Evolutionary conservation across 169 alveolate species (phyloP).

Genomic region (Eimeria tenella): DNA sequence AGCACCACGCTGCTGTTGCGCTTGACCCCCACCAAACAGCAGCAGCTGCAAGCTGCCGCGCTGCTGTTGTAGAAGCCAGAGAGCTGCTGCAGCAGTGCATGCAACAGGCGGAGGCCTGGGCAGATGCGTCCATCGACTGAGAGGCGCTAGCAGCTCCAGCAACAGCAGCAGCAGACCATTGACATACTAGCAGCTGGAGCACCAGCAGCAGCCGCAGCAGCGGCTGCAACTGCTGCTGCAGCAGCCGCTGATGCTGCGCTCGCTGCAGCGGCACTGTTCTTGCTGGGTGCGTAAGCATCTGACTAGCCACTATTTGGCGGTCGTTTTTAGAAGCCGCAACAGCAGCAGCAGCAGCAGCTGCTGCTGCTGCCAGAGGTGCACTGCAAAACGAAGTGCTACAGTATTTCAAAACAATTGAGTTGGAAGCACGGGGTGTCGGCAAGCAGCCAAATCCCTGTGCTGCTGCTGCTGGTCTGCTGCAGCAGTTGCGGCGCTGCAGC

Average conservation of each 20-base stretch:
- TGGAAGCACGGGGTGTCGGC: neutral
- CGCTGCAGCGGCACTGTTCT: neutral
- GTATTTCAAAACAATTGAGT: no score
- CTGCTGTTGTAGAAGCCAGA: constrained; percentile 11
- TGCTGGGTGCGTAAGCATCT: neutral
- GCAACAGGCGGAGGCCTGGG: constrained; percentile 64
- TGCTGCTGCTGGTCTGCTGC: neutral
- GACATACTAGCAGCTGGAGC: neutral
- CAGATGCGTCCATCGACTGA: neutral
- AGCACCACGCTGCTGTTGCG: constrained; percentile 16
- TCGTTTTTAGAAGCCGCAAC: neutral
- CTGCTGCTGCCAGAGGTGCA: neutral
- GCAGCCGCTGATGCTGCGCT: neutral
- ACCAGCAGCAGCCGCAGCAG: neutral
- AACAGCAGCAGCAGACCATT: neutral
- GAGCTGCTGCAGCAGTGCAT: constrained; percentile 55
- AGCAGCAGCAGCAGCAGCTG: constrained; percentile 12
- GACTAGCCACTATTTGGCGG: neutral
- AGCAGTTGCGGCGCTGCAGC: neutral
- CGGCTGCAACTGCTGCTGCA: constrained; percentile 17
- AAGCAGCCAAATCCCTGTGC: neutral
- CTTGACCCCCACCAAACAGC: neutral
- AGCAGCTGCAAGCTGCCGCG: constrained; percentile 30
- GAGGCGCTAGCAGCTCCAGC: constrained; percentile 3
- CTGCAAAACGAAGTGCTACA: neutral